These are phyloP conservation scores for Cryptosporidium tyzzeri DNA, from an alignment of 169 alveolate species.

Conservation along the genomic window DNA sequence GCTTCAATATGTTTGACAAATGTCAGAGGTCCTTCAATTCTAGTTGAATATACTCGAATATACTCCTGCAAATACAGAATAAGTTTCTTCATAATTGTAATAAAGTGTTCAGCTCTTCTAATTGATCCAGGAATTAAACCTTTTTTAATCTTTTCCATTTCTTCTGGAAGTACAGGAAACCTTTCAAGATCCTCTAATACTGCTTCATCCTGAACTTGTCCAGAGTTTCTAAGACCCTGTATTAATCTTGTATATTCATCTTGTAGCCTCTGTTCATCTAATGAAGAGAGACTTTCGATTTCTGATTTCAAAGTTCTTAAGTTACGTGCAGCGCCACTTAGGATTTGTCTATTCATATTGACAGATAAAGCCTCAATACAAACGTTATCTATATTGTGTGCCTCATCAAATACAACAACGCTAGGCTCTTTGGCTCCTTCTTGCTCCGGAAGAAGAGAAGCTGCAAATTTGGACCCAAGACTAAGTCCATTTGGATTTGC, in stretches of 20 bases:
- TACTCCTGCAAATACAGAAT: conserved; percentile 91
- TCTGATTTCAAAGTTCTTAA: conserved; percentile 81
- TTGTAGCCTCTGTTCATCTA: conserved; percentile 83
- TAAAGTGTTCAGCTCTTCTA: conserved; percentile 93
- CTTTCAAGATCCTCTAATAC: conserved; percentile 81
- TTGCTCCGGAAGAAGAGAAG: conserved; percentile 51
- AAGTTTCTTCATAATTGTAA: conserved; percentile 88
- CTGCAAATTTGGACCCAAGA: conserved; percentile 36
- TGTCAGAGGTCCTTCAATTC: conserved; percentile 94
- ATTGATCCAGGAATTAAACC: conserved; percentile 92
- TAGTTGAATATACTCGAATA: conserved; percentile 86
- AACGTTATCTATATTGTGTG: conserved; percentile 98
- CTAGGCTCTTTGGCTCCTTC: conserved; percentile 87
- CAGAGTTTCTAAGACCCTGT: conserved; percentile 80
- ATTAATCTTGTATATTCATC: conserved; percentile 83
- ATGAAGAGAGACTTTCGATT: conserved; percentile 81
- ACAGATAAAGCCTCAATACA: conserved; percentile 97
- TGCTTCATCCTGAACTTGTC: conserved; percentile 78
- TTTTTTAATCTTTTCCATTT: conserved; percentile 78
- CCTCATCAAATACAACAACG: conserved; percentile 96
- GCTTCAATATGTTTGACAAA: conserved; percentile 86
- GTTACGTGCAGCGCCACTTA: conserved; percentile 90
- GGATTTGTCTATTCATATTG: conserved; percentile 87
- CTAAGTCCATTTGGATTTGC: conserved; percentile 69
- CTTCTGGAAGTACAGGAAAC: conserved; percentile 88